phyloP scores from a whole-genome alignment of 106 monocot species.

The Hemerocallis citrina region DNA sequence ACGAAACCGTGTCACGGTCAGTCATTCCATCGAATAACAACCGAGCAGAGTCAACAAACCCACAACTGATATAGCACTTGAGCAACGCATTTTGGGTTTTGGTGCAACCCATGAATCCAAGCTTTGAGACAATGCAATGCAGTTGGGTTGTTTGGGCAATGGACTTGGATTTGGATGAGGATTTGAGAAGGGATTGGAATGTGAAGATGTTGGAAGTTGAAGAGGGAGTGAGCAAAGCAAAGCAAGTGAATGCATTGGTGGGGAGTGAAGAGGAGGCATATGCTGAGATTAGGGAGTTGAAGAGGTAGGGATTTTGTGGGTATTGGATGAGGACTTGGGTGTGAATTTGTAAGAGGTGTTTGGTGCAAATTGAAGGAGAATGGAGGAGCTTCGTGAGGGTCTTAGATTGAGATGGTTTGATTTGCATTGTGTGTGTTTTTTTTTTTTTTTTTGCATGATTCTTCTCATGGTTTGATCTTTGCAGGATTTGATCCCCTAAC shows the following conservation, averaged over 20 bases:
- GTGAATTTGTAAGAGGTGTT: conserved; percentile 6
- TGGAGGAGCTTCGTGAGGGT: conserved; percentile 5
- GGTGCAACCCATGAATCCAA: conserved; percentile 2
- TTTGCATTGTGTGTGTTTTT: no score
- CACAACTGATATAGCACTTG: conserved; percentile 9
- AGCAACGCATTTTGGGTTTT: conserved; percentile 15
- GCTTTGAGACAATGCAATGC: conserved; percentile 15
- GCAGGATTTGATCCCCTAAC: background rate
- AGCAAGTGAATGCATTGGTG: conserved; percentile 8
- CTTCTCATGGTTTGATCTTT: no score
- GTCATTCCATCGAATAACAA: conserved; percentile 18
- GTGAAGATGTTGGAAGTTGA: conserved; percentile 6
- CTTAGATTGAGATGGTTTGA: no score
- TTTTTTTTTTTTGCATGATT: no score
- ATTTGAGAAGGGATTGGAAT: conserved; percentile 23
- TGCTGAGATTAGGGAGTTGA: conserved; percentile 13
- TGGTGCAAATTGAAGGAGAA: background rate
- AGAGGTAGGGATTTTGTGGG: conserved; percentile 4
- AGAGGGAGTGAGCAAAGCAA: background rate
- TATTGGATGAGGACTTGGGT: background rate
- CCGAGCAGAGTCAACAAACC: conserved; percentile 3
- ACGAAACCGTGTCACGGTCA: conserved; percentile 9
- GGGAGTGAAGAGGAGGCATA: conserved; percentile 17
- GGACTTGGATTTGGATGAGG: conserved; percentile 14
- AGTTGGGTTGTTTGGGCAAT: conserved; percentile 10